Percentiles rank a stretch among this genome's conserved stretches.
phyloP scores from a whole-genome alignment of 257 asterid genomes.

The Cinchona pubescens region DNA sequence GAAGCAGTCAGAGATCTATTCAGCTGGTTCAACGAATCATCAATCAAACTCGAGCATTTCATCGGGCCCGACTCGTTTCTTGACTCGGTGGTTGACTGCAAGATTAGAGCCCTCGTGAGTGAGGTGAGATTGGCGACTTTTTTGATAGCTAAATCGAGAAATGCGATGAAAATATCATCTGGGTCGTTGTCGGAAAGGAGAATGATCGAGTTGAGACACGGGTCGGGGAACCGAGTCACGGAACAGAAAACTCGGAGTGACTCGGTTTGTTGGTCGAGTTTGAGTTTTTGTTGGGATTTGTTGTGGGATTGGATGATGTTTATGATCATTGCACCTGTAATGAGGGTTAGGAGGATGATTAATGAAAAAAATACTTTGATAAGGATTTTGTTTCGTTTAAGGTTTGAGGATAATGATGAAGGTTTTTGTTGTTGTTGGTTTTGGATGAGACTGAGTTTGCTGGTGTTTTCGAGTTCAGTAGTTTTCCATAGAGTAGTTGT shows the following conservation, averaged over 20 bases:
- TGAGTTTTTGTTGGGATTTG: constrained; percentile 9
- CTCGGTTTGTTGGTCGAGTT: constrained; percentile 14
- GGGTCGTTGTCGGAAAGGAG: constrained; percentile 40
- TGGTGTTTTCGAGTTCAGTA: neutral
- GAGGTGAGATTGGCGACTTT: constrained; percentile 34
- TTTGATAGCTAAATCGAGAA: constrained; percentile 39
- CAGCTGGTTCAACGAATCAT: constrained; percentile 63
- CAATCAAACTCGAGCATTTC: constrained; percentile 61
- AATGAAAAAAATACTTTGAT: constrained; percentile 1
- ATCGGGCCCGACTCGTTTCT: constrained; percentile 41
- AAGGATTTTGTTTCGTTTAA: constrained; percentile 10
- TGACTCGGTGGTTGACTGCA: constrained; percentile 25
- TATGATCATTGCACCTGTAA: constrained; percentile 7
- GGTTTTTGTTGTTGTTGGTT: neutral
- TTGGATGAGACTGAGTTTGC: constrained; percentile 16
- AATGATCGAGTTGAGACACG: constrained; percentile 58
- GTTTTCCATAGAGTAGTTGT: neutral
- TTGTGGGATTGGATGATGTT: constrained; percentile 2
- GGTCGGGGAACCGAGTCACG: constrained; percentile 61
- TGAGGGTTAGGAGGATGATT: constrained; percentile 7
- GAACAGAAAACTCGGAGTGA: constrained; percentile 58
- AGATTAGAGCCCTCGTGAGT: constrained; percentile 22
- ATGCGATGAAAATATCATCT: constrained; percentile 51
- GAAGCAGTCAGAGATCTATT: constrained; percentile 11
- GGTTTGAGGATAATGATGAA: neutral